phyloP scores from a whole-genome alignment of 495 filamentous ascomycete species.

The Pyronema omphalodes region DNA sequence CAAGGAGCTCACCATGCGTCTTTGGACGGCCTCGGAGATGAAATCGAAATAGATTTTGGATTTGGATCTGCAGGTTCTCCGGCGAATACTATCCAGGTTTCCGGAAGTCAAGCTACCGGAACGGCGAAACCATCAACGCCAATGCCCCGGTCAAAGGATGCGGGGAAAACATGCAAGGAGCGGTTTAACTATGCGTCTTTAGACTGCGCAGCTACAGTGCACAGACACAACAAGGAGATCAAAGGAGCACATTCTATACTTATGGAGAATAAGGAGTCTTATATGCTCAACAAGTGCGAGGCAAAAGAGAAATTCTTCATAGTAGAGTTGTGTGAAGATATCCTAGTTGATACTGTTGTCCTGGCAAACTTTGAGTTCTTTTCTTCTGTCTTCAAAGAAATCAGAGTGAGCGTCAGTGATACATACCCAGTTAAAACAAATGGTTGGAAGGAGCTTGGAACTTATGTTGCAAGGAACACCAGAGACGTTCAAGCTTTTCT shows the following conservation, averaged over 20 bases:
- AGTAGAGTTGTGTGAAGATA: slow-evolving; percentile 77
- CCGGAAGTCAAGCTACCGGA: slow-evolving; percentile 18
- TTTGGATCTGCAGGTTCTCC: slow-evolving; percentile 12
- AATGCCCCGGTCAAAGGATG: slow-evolving; percentile 61
- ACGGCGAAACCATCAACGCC: slow-evolving; percentile 25
- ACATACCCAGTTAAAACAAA: slow-evolving; percentile 81
- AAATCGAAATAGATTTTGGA: slow-evolving; percentile 61
- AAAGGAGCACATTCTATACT: slow-evolving; percentile 75
- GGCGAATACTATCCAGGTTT: slow-evolving; percentile 30
- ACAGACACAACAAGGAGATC: slow-evolving; percentile 70
- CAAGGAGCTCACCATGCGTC: slow-evolving; percentile 29
- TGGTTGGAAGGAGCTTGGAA: slow-evolving; percentile 78
- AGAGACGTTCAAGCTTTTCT: slow-evolving; percentile 88
- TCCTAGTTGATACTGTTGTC: slow-evolving; percentile 86
- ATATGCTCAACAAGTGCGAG: slow-evolving; percentile 87
- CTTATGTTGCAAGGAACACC: slow-evolving; percentile 76
- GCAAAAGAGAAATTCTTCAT: slow-evolving; percentile 83
- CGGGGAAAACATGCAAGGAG: slow-evolving; percentile 86
- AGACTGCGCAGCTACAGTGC: slow-evolving; percentile 81
- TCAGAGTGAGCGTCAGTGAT: slow-evolving; percentile 78
- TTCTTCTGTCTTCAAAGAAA: slow-evolving; percentile 81
- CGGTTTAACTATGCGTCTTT: slow-evolving; percentile 94
- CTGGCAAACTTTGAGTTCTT: slow-evolving; percentile 96
- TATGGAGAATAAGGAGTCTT: slow-evolving; percentile 93
- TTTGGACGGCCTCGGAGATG: slow-evolving; percentile 63